Conservation (phyloP, 768 basidiomycete species). For the Amyloporia xantha region DNA sequence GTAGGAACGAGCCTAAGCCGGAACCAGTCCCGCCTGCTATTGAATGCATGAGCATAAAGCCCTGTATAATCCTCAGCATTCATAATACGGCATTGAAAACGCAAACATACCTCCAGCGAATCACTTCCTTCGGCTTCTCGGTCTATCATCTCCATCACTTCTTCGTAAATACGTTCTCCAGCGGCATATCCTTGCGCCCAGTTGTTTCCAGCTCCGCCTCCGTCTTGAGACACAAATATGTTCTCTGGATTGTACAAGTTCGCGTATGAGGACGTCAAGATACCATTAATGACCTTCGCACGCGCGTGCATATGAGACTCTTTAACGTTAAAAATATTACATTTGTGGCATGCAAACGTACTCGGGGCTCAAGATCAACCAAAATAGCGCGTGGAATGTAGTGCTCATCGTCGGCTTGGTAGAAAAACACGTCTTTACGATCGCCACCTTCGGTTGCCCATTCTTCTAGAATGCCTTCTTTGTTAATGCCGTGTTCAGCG, state of each 20-base stretch:
- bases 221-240: conserved; percentile 92
- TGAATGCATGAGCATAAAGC: conserved; percentile 98
- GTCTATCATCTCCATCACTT: conserved; percentile 98
- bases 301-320: no score
- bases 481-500: conserved; percentile 96
- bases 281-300: conserved; percentile 94
- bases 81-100: neutral
- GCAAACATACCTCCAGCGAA: conserved; percentile 69
- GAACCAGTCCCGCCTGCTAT: conserved; percentile 99
- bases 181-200: conserved; percentile 94
- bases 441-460: conserved; percentile 96
- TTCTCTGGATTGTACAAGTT: conserved; percentile 97
- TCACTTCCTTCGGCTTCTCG: conserved; percentile 97
- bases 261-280: conserved; percentile 81
- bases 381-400: conserved; percentile 97
- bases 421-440: conserved; percentile 98
- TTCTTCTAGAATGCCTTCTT: conserved; percentile 92
- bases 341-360: conserved; percentile 45
- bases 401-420: conserved; percentile 99
- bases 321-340: no score
- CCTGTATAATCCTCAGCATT: conserved; percentile 42
- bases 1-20: conserved; percentile 94
- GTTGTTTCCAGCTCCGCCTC: conserved; percentile 98
- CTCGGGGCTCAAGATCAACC: conserved; percentile 93
- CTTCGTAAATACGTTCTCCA: conserved; percentile 90